Base-by-base conservation (phyloP, 1,284 basidiomycete genomes). In the Inonotus hispidus region DNA sequence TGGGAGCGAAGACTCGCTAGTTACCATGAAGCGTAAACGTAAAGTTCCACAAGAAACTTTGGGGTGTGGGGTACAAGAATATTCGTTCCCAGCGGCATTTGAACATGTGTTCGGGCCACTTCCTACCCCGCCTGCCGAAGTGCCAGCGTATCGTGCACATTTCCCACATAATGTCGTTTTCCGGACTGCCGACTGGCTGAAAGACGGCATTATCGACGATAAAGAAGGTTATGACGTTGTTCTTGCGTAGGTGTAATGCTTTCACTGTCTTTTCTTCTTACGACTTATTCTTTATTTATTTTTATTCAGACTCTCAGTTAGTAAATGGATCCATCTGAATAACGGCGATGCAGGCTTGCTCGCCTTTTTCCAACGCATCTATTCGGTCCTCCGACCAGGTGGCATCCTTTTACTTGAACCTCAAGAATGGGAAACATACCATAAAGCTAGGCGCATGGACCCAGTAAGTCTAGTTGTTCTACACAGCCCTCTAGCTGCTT, bases 291-390 rank as follows among this genome's bases (percentile, higher is more conserved):
- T 14, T 27, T 19, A 38, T 43, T 25, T 59, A n/a, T 53, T n/a
- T 27, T 52, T 10, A 29, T 37, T 2, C 66, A 93, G 90, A 1
- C 84, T 93, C 63, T 93, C 91, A 0, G 74, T 93, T 49, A 83
- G 90, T 0, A 93, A 93, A 71, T 93, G 92, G 91, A 90, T 93
- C 27, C 91, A 93, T 71, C 74, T 93, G 2, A 86, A 92, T 65
- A 75, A 76, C 8, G 88, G 88, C 11, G 91, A 93, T 66, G 79
- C 81, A 0, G 90, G 84, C 0, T 65, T 93, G 11, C 66, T 71
- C 50, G 63, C 64, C 0, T 91, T 93, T 70, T 93, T 93, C 68
- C 72, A 69, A 1, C 81, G 83, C 21, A 81, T 85, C 0, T 75
- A 83, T 64, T 68, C 71, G n/a, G 79, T 82, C 2, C 75, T 93